Percentiles rank a stretch among this genome's conserved stretches.
Evolutionary conservation across 305 asterid genomes (phyloP).

Genomic region (Fraxinus dipetala): DNA sequence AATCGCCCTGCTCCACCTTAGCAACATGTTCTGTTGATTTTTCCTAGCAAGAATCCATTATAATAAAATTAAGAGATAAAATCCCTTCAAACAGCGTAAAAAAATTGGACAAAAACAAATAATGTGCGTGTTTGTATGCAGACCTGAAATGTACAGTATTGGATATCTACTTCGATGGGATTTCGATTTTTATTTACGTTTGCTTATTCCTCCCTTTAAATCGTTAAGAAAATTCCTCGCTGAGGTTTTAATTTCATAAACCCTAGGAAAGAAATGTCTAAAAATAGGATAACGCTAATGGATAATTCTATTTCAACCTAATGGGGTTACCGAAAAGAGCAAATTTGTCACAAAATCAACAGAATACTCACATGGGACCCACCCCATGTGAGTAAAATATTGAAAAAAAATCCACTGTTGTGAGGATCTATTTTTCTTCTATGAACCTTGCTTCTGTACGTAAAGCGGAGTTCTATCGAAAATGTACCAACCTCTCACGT

Average conservation of each 20-base stretch:
- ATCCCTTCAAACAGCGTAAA: neutral
- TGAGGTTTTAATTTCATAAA: neutral
- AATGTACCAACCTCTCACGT: too few relatives aligned
- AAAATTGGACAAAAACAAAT: neutral
- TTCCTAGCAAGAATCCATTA: neutral
- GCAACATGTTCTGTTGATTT: slow-evolving; percentile 39
- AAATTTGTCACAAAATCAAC: too few relatives aligned
- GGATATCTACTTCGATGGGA: neutral
- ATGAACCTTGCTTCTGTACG: too few relatives aligned
- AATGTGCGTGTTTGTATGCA: neutral
- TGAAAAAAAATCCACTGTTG: too few relatives aligned
- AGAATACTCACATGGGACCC: too few relatives aligned
- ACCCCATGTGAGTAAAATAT: too few relatives aligned
- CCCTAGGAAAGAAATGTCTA: neutral
- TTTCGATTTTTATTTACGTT: neutral
- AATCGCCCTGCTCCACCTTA: slow-evolving; percentile 61
- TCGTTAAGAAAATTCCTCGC: neutral
- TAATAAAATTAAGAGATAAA: neutral
- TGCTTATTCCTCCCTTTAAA: neutral
- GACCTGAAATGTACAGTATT: neutral
- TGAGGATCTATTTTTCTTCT: too few relatives aligned
- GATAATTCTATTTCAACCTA: too few relatives aligned
- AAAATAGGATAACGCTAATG: too few relatives aligned
- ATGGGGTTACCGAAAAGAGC: too few relatives aligned
- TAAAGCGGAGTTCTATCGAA: too few relatives aligned